Conservation (phyloP, 208 protist genomes). For the Leishmania tarentolae region DNA sequence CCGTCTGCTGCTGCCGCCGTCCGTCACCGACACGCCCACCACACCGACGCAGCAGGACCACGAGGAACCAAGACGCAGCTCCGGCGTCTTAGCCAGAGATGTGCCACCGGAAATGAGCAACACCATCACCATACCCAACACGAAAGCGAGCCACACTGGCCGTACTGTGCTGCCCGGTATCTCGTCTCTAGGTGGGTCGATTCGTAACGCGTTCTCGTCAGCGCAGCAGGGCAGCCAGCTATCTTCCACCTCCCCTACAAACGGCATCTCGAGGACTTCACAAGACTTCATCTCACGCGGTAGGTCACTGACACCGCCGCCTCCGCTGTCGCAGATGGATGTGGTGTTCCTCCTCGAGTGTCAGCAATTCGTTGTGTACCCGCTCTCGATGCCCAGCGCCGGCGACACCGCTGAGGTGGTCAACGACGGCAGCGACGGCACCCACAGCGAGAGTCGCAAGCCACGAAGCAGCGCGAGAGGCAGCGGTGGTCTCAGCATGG, state of each 20-base stretch:
- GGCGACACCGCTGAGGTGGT: background rate
- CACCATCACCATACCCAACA: background rate
- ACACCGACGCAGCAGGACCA: slow-evolving; percentile 1
- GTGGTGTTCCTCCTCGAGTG: slow-evolving; percentile 45
- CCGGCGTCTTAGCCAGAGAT: no score
- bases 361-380: slow-evolving; percentile 51
- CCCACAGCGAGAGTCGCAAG: slow-evolving; percentile 1
- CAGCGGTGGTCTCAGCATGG: background rate
- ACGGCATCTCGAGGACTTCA: background rate
- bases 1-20: slow-evolving; percentile 28
- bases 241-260: background rate
- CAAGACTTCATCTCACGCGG: background rate
- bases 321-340: slow-evolving; percentile 41
- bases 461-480: background rate
- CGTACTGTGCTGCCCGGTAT: background rate
- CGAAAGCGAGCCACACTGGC: background rate
- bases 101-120: background rate
- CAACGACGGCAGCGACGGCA: background rate
- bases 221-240: background rate
- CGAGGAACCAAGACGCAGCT: background rate
- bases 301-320: slow-evolving; percentile 3
- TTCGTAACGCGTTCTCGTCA: background rate
- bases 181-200: background rate
- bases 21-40: slow-evolving; percentile 11
- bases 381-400: slow-evolving; percentile 34